Percentiles rank a stretch among this genome's conserved stretches.
phyloP scores from a whole-genome alignment of 2,329 filamentous ascomycete genomes.

The Claviceps capensis region DNA sequence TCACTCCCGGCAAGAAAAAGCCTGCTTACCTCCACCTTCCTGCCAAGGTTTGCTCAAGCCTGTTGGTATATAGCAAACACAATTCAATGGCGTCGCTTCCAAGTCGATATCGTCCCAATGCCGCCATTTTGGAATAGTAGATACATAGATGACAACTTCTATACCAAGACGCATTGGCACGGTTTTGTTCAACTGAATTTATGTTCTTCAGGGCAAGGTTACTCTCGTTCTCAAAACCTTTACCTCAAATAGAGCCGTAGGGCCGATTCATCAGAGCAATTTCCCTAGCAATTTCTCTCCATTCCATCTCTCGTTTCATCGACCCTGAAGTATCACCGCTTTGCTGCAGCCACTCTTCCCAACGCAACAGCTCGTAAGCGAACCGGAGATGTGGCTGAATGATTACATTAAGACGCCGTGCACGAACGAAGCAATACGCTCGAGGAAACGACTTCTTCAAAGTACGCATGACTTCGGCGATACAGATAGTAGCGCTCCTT shows the following conservation, averaged over 20 bases:
- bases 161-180: not conserved
- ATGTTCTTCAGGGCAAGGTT: not conserved
- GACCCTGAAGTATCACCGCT: conserved; percentile 29
- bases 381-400: conserved; percentile 95
- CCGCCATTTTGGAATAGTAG: not conserved
- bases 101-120: not conserved
- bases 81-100: too few species aligned
- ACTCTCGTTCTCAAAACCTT: not conserved
- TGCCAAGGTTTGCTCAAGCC: too few species aligned
- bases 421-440: conserved; percentile 93
- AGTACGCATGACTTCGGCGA: conserved; percentile 92
- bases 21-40: not conserved
- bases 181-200: not conserved
- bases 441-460: conserved; percentile 71
- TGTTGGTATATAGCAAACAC: too few species aligned
- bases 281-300: conserved; percentile 76
- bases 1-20: not conserved
- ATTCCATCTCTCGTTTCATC: conserved; percentile 71
- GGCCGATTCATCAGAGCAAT: conserved; percentile 89
- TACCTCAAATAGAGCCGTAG: conserved; percentile 28
- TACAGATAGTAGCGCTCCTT: conserved; percentile 91
- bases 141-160: not conserved
- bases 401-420: conserved; percentile 86
- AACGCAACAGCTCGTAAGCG: conserved; percentile 87
- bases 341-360: conserved; percentile 66